Percentiles rank a stretch among this genome's conserved stretches.
Conservation (phyloP, 768 basidiomycete species). For the Mycena venus region DNA sequence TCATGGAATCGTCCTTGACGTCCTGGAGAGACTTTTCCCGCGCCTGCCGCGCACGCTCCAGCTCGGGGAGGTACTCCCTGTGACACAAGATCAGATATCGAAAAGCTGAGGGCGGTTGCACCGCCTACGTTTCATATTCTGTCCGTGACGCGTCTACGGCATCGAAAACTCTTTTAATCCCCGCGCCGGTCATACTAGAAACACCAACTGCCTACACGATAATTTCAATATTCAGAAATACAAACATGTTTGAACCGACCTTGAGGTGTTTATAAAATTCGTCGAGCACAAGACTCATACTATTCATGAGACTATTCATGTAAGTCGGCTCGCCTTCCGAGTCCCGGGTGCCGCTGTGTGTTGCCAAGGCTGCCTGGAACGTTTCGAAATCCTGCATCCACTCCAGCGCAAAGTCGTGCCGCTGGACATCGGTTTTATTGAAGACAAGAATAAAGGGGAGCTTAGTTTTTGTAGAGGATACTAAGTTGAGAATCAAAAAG, state of each 20-base stretch:
- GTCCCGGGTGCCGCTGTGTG: constrained; percentile 75
- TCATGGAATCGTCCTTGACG: constrained; percentile 82
- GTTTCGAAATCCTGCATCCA: constrained; percentile 99
- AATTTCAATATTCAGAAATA: not conserved
- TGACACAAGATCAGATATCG: constrained; percentile 18
- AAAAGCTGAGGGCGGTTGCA: not conserved
- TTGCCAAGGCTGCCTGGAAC: constrained; percentile 89
- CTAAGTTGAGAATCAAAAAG: constrained; percentile 52
- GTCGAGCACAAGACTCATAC: constrained; percentile 97
- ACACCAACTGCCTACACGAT: constrained; percentile 88
- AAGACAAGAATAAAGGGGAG: constrained; percentile 98
- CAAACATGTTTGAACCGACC: constrained; percentile 56
- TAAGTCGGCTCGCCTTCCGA: constrained; percentile 94
- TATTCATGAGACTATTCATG: constrained; percentile 99
- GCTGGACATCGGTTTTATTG: constrained; percentile 96
- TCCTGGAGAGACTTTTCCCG: constrained; percentile 76
- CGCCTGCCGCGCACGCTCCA: constrained; percentile 75
- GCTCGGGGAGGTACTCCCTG: constrained; percentile 94
- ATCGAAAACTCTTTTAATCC: constrained; percentile 91
- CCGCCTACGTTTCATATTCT: constrained; percentile 88
- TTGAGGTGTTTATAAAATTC: constrained; percentile 98
- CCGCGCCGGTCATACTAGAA: constrained; percentile 95
- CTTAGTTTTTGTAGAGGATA: constrained; percentile 97
- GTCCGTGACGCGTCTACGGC: constrained; percentile 89
- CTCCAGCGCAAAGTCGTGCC: constrained; percentile 92